Evolutionary conservation across 225 moss, liverwort and hornwort species (phyloP).

Genomic region (Anthoceros angustus): DNA sequence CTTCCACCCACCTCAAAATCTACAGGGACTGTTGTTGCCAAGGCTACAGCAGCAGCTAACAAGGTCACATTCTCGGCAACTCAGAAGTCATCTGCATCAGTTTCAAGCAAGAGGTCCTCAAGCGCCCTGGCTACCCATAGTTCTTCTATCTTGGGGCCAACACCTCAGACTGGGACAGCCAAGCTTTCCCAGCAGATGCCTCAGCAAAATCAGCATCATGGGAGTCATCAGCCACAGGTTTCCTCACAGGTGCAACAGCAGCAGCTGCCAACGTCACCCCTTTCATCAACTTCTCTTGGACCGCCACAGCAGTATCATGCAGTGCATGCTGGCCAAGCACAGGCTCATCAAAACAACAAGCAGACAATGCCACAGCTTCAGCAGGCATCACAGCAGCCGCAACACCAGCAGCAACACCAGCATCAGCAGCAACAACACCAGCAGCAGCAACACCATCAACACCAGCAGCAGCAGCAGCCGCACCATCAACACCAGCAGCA

Average conservation of each 20-base stretch:
- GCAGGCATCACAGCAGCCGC: slow-evolving; percentile 9
- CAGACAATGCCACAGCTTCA: slow-evolving; percentile 18
- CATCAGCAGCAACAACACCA: slow-evolving; percentile 8
- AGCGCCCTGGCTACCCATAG: background rate
- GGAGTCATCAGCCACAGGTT: background rate
- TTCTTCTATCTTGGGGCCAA: background rate
- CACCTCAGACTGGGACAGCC: background rate
- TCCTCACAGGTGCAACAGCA: background rate
- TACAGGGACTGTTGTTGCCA: background rate
- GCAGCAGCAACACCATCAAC: slow-evolving; percentile 6
- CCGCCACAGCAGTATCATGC: too few relatives aligned
- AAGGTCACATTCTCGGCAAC: background rate
- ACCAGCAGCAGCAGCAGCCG: slow-evolving; percentile 21
- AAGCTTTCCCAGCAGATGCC: background rate
- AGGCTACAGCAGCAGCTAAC: background rate
- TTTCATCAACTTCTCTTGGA: too few relatives aligned
- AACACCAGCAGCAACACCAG: slow-evolving; percentile 8
- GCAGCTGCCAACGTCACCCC: background rate
- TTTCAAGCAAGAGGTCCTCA: background rate
- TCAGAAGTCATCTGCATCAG: background rate
- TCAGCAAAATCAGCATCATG: background rate
- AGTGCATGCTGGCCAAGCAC: slow-evolving; percentile 16
- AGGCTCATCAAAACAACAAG: slow-evolving; percentile 8
- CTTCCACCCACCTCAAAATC: background rate
- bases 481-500: slow-evolving; percentile 15